Percentiles rank a stretch among this genome's conserved stretches.
Evolutionary conservation across 371 early-diverging fungal species (phyloP).

Genomic region (Rhizomucor pusillus): DNA sequence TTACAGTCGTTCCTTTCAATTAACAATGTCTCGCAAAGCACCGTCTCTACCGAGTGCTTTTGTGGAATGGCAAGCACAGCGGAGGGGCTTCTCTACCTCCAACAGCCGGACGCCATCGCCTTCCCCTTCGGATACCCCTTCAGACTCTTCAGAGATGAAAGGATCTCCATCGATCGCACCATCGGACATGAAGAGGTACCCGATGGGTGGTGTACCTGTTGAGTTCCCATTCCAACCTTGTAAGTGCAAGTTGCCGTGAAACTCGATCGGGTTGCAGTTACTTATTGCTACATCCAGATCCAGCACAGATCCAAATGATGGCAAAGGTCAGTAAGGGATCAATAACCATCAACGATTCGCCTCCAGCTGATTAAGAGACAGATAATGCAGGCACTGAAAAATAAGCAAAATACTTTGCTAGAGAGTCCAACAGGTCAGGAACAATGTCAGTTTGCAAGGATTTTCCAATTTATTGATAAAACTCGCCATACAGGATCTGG

Average conservation of each 20-base stretch:
- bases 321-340: constrained; percentile 28
- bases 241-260: constrained; percentile 15
- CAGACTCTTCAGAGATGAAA: too few relatives aligned
- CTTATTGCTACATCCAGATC: constrained; percentile 22
- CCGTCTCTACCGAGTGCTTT: too few relatives aligned
- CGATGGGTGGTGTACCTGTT: constrained; percentile 39
- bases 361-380: constrained; percentile 7
- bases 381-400: constrained; percentile 53
- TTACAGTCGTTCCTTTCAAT: too few relatives aligned
- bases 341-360: too few relatives aligned
- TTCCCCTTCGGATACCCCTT: too few relatives aligned
- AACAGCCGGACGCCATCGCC: neutral
- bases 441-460: neutral
- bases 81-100: neutral
- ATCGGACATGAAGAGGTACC: constrained; percentile 8
- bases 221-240: constrained; percentile 57
- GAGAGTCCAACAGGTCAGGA: constrained; percentile 60
- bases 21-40: too few relatives aligned
- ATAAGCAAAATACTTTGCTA: constrained; percentile 48
- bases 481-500: constrained; percentile 45
- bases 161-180: too few relatives aligned
- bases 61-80: too few relatives aligned
- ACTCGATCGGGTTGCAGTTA: neutral
- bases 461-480: neutral
- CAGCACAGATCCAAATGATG: constrained; percentile 63